A percentile compares a stretch with the other conserved stretches of the same genome.
Conservation (phyloP, 805 yeast species). For the Sugiyamaella marilandica region DNA sequence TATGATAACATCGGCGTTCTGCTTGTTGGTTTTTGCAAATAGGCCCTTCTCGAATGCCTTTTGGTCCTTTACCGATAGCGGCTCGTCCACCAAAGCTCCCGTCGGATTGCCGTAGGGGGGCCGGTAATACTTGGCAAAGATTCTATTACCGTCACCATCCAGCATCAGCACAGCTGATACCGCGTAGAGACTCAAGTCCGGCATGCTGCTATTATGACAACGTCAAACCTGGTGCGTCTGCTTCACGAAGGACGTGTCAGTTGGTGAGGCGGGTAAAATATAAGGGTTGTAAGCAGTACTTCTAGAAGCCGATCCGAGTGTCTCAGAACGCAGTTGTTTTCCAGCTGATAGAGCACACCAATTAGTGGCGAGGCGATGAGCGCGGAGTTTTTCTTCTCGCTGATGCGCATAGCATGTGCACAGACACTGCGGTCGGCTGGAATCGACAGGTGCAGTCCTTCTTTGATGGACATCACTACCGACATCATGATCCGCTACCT, state of each 20-base stretch:
- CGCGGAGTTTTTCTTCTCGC: slow-evolving; percentile 42
- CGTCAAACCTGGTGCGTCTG: background rate
- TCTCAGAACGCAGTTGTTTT: too few relatives aligned
- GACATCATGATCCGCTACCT: slow-evolving; percentile 69
- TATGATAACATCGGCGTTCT: slow-evolving; percentile 72
- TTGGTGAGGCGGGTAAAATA: background rate
- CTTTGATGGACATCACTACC: slow-evolving; percentile 67
- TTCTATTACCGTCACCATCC: slow-evolving; percentile 73
- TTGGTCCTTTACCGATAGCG: slow-evolving; percentile 56
- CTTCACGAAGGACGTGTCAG: background rate
- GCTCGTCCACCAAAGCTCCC: slow-evolving; percentile 20
- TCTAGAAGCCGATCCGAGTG: too few relatives aligned
- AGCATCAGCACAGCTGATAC: slow-evolving; percentile 75
- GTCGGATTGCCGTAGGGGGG: slow-evolving; percentile 45
- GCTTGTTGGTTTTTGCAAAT: slow-evolving; percentile 71
- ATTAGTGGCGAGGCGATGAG: slow-evolving; percentile 15
- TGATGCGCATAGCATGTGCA: slow-evolving; percentile 46
- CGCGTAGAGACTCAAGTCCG: slow-evolving; percentile 50
- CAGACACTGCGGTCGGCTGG: slow-evolving; percentile 74
- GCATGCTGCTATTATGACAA: slow-evolving; percentile 1
- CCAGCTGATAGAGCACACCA: background rate
- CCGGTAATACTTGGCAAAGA: slow-evolving; percentile 79
- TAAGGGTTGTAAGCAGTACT: too few relatives aligned
- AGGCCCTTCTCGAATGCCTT: slow-evolving; percentile 68
- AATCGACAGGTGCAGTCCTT: slow-evolving; percentile 70